Evolutionary conservation across 345 rosid species (phyloP).

Genomic region (Theobroma cacao): DNA sequence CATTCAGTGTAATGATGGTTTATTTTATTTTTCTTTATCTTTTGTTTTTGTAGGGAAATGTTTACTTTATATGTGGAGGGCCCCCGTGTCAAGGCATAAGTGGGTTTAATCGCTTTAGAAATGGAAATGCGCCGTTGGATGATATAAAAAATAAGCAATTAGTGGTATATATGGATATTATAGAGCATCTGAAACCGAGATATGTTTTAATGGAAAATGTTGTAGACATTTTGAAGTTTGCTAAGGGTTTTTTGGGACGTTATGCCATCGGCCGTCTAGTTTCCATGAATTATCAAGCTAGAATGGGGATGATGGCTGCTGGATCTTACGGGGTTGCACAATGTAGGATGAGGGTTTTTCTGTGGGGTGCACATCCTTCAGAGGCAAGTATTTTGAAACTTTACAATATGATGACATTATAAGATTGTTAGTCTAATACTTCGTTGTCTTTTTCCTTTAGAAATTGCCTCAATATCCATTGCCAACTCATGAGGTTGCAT

Average conservation of each 20-base stretch:
- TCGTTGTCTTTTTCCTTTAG: conserved; percentile 26
- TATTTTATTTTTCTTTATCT: neutral
- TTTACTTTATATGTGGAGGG: conserved; percentile 72
- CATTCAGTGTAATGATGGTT: neutral
- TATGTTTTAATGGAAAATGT: conserved; percentile 79
- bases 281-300: conserved; percentile 63
- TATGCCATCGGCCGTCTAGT: conserved; percentile 65
- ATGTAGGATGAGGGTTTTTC: conserved; percentile 64
- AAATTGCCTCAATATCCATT: conserved; percentile 67
- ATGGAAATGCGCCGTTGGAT: conserved; percentile 38
- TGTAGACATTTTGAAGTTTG: conserved; percentile 62
- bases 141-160: conserved; percentile 66
- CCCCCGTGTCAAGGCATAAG: conserved; percentile 88
- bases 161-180: conserved; percentile 62
- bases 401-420: neutral
- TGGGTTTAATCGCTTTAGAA: conserved; percentile 65
- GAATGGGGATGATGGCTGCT: conserved; percentile 79
- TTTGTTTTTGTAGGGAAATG: conserved; percentile 41
- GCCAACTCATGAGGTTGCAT: conserved; percentile 71
- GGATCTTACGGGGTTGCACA: conserved; percentile 85
- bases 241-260: conserved; percentile 52
- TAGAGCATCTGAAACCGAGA: conserved; percentile 55
- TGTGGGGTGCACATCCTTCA: conserved; percentile 65
- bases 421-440: neutral
- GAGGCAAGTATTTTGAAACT: conserved; percentile 32